These are phyloP conservation scores for Corrigiola litoralis DNA, from an alignment of 179 eudicot species.

Conservation along the genomic window DNA sequence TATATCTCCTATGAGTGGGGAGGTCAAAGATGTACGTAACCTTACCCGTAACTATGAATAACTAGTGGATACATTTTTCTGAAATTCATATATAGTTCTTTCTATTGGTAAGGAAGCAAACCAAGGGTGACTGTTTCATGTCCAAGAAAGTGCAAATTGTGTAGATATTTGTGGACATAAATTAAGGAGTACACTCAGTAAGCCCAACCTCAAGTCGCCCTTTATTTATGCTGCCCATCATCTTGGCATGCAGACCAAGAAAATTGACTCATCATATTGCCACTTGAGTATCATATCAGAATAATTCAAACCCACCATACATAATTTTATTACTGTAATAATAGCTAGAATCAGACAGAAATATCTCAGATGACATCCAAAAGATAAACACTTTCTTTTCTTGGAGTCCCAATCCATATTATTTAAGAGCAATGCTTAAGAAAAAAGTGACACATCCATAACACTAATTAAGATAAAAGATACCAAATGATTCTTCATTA, in stretches of 20 bases:
- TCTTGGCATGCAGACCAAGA: background rate
- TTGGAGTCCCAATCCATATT: background rate
- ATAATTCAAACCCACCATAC: background rate
- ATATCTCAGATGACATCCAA: background rate
- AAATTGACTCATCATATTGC: background rate
- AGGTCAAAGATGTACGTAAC: no score
- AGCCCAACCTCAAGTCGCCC: constrained; percentile 5
- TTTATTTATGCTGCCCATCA: background rate
- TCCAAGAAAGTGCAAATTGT: no score
- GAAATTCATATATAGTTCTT: no score
- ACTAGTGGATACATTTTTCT: no score
- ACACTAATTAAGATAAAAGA: constrained; percentile 6
- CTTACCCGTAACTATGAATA: no score
- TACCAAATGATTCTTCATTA: background rate
- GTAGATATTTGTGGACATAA: no score
- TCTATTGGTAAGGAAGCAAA: no score
- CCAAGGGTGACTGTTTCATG: no score
- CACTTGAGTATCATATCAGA: background rate
- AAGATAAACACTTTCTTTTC: background rate
- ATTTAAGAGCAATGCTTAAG: constrained; percentile 9
- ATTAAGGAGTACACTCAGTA: background rate
- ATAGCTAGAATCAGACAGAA: background rate
- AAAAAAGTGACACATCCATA: constrained; percentile 5
- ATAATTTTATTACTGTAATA: background rate
- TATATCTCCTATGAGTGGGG: no score